Conservation (phyloP, 2,329 filamentous ascomycete species). For the Sphaerulina vaccinii region DNA sequence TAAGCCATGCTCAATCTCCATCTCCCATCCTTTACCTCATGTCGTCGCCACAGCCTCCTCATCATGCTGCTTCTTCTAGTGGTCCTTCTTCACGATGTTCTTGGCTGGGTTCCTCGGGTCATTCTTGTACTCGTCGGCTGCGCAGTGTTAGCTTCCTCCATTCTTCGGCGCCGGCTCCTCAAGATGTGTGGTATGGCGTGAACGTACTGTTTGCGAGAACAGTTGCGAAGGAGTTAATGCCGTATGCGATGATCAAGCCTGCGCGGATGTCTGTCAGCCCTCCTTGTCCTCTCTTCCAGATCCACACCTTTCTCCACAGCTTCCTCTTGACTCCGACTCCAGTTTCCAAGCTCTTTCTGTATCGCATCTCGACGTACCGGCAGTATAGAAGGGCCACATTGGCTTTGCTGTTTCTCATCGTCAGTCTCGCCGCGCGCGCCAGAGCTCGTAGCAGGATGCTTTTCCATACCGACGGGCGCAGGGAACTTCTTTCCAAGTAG, state of each 20-base stretch:
- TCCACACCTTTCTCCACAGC: neutral
- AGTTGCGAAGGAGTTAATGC: conserved; percentile 80
- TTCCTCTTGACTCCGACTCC: neutral
- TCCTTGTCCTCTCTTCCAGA: conserved; percentile 1
- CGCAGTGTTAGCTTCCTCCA: conserved; percentile 15
- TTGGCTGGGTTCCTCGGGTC: conserved; percentile 77
- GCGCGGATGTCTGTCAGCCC: conserved; percentile 23
- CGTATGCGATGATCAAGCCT: conserved; percentile 87
- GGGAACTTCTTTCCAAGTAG: conserved; percentile 55
- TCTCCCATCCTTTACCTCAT: conserved; percentile 4
- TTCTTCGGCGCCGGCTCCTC: neutral
- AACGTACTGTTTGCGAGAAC: conserved; percentile 74
- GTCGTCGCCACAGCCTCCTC: neutral
- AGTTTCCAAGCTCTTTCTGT: neutral
- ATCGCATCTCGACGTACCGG: conserved; percentile 61
- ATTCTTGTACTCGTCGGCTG: conserved; percentile 95
- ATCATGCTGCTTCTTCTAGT: conserved; percentile 25
- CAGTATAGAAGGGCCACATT: conserved; percentile 89
- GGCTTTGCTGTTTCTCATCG: conserved; percentile 66
- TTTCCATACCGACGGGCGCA: conserved; percentile 46
- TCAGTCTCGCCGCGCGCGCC: conserved; percentile 9
- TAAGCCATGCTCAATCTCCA: neutral
- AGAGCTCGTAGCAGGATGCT: conserved; percentile 28
- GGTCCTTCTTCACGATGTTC: conserved; percentile 42
- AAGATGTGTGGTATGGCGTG: neutral